Percentiles rank a stretch among this genome's conserved stretches.
Conservation (phyloP, 176 grass and related monocot genomes). For the Oryza australiensis region DNA sequence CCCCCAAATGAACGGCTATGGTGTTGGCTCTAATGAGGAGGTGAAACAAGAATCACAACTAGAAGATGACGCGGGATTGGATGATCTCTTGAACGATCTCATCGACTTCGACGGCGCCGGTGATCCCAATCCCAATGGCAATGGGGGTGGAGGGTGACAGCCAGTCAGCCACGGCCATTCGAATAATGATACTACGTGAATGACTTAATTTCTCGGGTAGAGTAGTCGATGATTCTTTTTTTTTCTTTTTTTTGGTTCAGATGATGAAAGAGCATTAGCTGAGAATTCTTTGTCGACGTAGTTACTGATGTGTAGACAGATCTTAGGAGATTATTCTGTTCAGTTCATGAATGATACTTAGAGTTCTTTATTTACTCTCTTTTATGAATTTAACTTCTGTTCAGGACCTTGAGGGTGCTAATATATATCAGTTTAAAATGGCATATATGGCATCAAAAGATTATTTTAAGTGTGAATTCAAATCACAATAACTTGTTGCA, state of each 20-base stretch:
- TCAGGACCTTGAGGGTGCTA: too few relatives aligned
- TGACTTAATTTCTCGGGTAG: too few relatives aligned
- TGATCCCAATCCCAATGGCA: neutral
- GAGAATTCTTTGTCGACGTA: neutral
- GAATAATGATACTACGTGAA: too few relatives aligned
- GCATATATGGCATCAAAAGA: too few relatives aligned
- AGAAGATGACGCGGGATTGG: neutral
- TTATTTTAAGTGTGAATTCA: neutral
- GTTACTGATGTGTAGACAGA: too few relatives aligned
- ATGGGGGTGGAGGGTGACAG: too few relatives aligned
- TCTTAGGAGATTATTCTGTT: neutral
- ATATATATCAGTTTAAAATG: neutral
- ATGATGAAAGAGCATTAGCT: neutral
- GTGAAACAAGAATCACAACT: too few relatives aligned
- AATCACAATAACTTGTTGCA: neutral
- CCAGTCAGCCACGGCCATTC: too few relatives aligned
- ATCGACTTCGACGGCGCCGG: neutral
- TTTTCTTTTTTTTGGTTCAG: neutral
- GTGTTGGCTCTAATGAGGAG: neutral
- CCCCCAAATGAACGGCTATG: neutral
- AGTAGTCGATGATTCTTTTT: neutral
- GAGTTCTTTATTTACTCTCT: too few relatives aligned
- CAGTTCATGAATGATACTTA: neutral
- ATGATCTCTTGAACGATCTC: neutral
- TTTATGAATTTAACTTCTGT: too few relatives aligned